Conservation (phyloP, 805 yeast genomes). For the Yamadazyma takamatsuzukensis region DNA sequence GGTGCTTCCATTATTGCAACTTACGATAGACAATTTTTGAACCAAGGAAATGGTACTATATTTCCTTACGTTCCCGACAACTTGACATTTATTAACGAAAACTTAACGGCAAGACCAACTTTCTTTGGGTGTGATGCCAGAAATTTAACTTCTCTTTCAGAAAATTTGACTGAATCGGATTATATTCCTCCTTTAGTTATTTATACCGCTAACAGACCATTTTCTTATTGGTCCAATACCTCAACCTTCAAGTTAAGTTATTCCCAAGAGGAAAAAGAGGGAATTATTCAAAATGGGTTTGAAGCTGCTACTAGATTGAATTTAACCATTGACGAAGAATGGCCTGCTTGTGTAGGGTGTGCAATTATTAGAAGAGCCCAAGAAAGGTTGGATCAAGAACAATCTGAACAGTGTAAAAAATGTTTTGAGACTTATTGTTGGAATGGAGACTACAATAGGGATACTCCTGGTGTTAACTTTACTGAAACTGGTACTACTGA, state of each 20-base stretch:
- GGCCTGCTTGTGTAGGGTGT: conserved; percentile 76
- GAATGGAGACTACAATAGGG: conserved; percentile 44
- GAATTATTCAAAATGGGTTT: conserved; percentile 71
- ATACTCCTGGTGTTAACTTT: conserved; percentile 9
- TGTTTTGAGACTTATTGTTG: conserved; percentile 79
- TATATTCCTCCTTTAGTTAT: conserved; percentile 69
- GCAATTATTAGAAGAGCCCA: conserved; percentile 77
- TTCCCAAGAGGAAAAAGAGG: conserved; percentile 49
- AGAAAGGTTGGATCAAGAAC: conserved; percentile 59
- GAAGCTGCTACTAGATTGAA: conserved; percentile 65
- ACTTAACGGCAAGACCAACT: conserved; percentile 65
- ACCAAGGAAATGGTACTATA: conserved; percentile 53
- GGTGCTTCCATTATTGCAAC: conserved; percentile 32
- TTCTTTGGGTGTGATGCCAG: conserved; percentile 80
- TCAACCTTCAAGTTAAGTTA: conserved; percentile 69
- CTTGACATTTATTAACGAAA: conserved; percentile 53
- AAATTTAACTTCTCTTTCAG: conserved; percentile 50
- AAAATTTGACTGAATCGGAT: conserved; percentile 8
- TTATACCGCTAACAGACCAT: conserved; percentile 73
- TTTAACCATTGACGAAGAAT: conserved; percentile 62
- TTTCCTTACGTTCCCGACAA: conserved; percentile 81
- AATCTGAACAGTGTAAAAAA: conserved; percentile 63
- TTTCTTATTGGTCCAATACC: conserved; percentile 63
- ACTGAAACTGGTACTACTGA: conserved; percentile 12
- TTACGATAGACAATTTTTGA: conserved; percentile 30